Percentiles rank a stretch among this genome's conserved stretches.
phyloP scores from a whole-genome alignment of 768 basidiomycete species.

The Rhodotorula diobovata region DNA sequence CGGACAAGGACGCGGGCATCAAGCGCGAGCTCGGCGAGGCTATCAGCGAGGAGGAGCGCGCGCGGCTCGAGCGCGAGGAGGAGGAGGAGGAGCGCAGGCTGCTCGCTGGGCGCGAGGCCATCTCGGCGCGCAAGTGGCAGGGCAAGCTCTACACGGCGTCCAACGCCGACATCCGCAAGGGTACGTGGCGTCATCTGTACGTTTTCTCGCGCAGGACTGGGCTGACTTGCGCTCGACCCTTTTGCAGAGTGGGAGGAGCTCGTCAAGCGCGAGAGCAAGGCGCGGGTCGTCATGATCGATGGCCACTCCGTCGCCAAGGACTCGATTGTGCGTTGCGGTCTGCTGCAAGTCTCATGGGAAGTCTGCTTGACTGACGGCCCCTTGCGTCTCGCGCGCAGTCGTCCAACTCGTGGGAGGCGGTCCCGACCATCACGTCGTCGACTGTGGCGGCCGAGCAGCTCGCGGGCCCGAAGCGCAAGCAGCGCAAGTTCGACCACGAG shows the following conservation, averaged over 20 bases:
- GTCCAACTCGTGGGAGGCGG: conserved; percentile 24
- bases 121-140: conserved; percentile 57
- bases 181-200: background rate
- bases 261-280: conserved; percentile 4
- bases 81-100: conserved; percentile 58
- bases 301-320: conserved; percentile 22
- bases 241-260: conserved; percentile 20
- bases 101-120: conserved; percentile 58
- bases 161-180: conserved; percentile 42
- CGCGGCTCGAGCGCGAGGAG: conserved; percentile 47
- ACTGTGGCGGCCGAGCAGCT: conserved; percentile 9
- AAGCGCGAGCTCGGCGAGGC: conserved; percentile 49
- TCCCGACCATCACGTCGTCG: conserved; percentile 32
- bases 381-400: background rate
- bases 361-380: too few relatives aligned
- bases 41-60: conserved; percentile 43
- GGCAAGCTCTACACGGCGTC: conserved; percentile 49
- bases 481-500: conserved; percentile 53
- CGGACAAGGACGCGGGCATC: conserved; percentile 52
- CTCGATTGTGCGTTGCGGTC: background rate
- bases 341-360: background rate
- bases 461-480: conserved; percentile 46
- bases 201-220: background rate
- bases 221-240: background rate
- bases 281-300: conserved; percentile 20